Evolutionary conservation across 1,284 basidiomycete species (phyloP), one percentile per base, ranked within the genome.

Genomic region (Lentinus polychrous): DNA sequence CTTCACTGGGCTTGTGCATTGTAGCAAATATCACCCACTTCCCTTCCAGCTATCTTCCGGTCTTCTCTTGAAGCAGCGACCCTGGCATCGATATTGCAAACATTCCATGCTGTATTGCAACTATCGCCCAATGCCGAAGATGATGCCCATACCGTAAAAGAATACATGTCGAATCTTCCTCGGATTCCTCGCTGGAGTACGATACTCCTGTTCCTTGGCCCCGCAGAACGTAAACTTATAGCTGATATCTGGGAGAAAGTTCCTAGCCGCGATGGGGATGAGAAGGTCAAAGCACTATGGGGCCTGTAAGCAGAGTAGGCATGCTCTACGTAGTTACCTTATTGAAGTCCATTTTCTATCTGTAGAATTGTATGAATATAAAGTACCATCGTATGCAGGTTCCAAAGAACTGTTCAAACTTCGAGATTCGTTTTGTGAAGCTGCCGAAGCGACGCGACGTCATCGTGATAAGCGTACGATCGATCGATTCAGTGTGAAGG

Each of bases 41-140:
- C 68, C n/a, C 61, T 87, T 10, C 80, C 81, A 0, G 52, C 68
- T 0, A 62, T 88, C 38, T 85, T 83, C 63, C 74, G 83, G 56
- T 76, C 69, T 0, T 83, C 83, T 0, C 69, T 90, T 23, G 85
- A 86, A 41, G 75, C 86, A 0, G 59, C 70, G 1, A 57, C 83
- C 14, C 71, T 90, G 7, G 69, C 69, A 2, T 74, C 76, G 1
- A 70, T 88, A 18, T 63, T 87, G 11, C 63, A 70, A 34, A 73
- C 71, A 5, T 75, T 85, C 49, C 60, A 60, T 12, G 56, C 58
- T 0, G 61, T 73, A 0, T 59, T 80, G 41, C 53, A 58, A 15
- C 33, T 49, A 1, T 44, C 47, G 33, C 55, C 33, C 49, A 42
- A 54, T 22, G 40, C 49, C 49, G 45, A 18, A 20, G 53, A 53